phyloP scores from a whole-genome alignment of 345 rosid species.

The Excoecaria cochinchinensis region DNA sequence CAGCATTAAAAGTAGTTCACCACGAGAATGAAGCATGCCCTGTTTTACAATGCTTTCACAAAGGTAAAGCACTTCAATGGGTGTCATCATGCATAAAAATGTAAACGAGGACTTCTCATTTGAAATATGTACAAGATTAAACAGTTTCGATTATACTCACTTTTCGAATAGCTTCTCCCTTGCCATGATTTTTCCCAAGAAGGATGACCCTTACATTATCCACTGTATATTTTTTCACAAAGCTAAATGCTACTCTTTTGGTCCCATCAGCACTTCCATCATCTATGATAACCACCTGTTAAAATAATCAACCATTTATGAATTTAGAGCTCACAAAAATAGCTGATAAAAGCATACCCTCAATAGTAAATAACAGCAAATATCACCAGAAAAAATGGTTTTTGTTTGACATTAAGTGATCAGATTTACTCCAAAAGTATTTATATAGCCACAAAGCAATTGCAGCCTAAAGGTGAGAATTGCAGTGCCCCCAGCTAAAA shows the following conservation, averaged over 20 bases:
- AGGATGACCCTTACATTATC: conserved; percentile 80
- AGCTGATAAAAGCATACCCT: conserved; percentile 3
- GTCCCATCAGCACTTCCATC: conserved; percentile 96
- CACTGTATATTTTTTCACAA: conserved; percentile 64
- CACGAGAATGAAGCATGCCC: conserved; percentile 99
- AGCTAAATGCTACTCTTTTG: conserved; percentile 77
- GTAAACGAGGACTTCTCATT: conserved; percentile 10
- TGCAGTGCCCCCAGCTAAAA: background rate
- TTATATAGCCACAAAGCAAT: background rate
- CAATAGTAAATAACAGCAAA: background rate
- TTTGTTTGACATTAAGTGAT: background rate
- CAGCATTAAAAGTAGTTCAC: conserved; percentile 91
- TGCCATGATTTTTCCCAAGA: conserved; percentile 93
- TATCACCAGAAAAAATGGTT: background rate
- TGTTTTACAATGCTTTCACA: conserved; percentile 85
- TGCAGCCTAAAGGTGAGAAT: background rate
- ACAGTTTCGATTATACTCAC: conserved; percentile 55
- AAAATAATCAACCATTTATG: conserved; percentile 16
- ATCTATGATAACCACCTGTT: conserved; percentile 83
- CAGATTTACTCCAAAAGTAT: background rate
- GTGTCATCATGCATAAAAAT: conserved; percentile 17
- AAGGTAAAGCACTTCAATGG: conserved; percentile 58
- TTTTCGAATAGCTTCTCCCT: conserved; percentile 98
- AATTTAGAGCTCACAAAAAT: conserved; percentile 4
- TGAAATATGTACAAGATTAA: conserved; percentile 7